Conservation (phyloP, 2,329 filamentous ascomycete genomes). For the Coniella vitis region DNA sequence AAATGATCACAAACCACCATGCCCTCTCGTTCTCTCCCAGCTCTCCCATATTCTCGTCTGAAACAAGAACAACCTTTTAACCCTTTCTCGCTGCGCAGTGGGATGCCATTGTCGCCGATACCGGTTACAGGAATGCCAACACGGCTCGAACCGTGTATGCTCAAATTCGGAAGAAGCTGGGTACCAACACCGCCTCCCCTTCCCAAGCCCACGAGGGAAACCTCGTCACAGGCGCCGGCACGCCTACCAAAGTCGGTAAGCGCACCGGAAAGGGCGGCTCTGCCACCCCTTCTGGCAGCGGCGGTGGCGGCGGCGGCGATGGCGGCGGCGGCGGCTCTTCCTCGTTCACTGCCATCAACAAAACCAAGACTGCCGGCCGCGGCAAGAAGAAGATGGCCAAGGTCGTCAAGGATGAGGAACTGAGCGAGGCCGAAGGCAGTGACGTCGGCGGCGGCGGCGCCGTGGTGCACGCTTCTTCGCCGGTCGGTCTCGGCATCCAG, state of each 20-base stretch:
- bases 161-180: conserved; percentile 15
- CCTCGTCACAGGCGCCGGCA: neutral
- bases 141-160: conserved; percentile 16
- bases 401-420: no score
- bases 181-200: neutral
- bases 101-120: conserved; percentile 10
- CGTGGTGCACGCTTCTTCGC: no score
- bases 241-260: conserved; percentile 12
- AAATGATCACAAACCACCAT: no score
- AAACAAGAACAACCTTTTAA: neutral
- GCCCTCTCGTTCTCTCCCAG: no score
- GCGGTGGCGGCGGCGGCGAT: no score
- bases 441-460: no score
- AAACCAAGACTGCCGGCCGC: no score
- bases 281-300: neutral
- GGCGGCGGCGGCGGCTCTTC: no score
- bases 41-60: neutral
- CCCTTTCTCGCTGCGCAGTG: conserved; percentile 7
- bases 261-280: conserved; percentile 9
- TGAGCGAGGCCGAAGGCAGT: no score
- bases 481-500: no score
- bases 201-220: neutral
- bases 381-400: no score
- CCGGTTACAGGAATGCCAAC: conserved; percentile 14
- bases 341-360: no score